Conservation (phyloP, 2,329 filamentous ascomycete species). For the Scedosporium aurantiacum region DNA sequence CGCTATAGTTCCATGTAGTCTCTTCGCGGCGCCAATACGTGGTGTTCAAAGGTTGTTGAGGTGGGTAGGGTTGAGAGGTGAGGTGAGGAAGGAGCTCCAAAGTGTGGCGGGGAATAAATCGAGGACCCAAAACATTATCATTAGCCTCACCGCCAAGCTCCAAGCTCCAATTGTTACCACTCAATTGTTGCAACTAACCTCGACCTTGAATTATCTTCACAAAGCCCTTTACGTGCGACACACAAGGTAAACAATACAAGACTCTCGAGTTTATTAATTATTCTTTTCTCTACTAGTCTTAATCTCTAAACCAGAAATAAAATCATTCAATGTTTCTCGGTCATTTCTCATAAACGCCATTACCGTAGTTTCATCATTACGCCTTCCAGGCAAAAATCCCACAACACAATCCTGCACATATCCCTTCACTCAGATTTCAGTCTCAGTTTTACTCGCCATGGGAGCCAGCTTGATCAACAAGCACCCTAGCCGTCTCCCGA, state of each 20-base stretch:
- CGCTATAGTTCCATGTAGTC: no score
- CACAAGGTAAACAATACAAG: neutral
- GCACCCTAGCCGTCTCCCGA: conserved; percentile 30
- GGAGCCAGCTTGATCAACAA: conserved; percentile 32
- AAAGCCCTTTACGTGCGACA: neutral
- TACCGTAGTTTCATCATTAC: neutral
- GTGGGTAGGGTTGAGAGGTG: no score
- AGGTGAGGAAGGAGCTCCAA: no score
- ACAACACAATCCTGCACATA: no score
- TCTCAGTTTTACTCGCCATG: conserved; percentile 24
- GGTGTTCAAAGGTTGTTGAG: no score
- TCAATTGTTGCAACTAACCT: neutral
- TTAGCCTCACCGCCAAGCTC: neutral
- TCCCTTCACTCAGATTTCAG: no score
- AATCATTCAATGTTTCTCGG: neutral
- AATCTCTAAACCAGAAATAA: neutral
- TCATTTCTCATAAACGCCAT: conserved; percentile 1
- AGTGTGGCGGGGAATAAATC: no score
- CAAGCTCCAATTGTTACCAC: neutral
- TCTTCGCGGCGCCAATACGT: no score
- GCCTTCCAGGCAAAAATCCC: neutral
- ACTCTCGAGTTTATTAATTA: neutral
- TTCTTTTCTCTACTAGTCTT: neutral
- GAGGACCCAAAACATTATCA: no score
- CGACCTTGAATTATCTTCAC: neutral